Base-by-base conservation (phyloP, 108 stramenopile species). In the Skeletonema menzelii region DNA sequence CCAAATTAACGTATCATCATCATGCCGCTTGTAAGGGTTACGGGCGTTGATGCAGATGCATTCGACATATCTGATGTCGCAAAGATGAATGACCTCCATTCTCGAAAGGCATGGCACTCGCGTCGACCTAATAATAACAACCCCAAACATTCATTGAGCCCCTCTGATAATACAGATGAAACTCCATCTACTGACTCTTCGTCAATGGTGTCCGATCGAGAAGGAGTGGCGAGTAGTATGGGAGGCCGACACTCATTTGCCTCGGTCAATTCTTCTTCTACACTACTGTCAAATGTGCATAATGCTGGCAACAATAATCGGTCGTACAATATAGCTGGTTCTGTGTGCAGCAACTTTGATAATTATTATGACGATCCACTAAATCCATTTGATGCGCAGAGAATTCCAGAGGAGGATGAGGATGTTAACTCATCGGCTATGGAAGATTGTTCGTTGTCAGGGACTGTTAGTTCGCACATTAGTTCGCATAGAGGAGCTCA, bases 381-480 rank as follows among this genome's bases (percentile, higher is more conserved):
- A 1, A 58, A 68, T 32, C 42, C 38, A 20, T 55, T 37, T 64
- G 44, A 53, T 62, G 34, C 15, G 27, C 53, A 67, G n/a, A 28
- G 38, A 62, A 61, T 63, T 38, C 61, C 47, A 13, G 76, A 69
- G 46, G 76, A 70, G 60, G 70, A 76, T 57, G 76, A 76, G 31
- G 69, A 62, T 14, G 15, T 8, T 44, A 76, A 69, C 59, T 42
- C 69, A 34, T 64, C 68, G 8, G 64, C 76, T 15, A 58, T 64
- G 53, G 76, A 65, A 46, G 76, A 76, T 46, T 70, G 68, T 42
- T 63, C 53, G 22, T 55, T 34, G 56, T 17, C 63, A 28, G 38
- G 56, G 57, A 19, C 35, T 20, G 56, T 27, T 31, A 44, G 27
- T 19, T 37, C 15, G 8, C 56, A 15, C 32, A 57, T 27, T 31